Evolutionary conservation across 306 rosid genomes (phyloP), one percentile per base, ranked within the genome.

Genomic region (Trifolium fragiferum): DNA sequence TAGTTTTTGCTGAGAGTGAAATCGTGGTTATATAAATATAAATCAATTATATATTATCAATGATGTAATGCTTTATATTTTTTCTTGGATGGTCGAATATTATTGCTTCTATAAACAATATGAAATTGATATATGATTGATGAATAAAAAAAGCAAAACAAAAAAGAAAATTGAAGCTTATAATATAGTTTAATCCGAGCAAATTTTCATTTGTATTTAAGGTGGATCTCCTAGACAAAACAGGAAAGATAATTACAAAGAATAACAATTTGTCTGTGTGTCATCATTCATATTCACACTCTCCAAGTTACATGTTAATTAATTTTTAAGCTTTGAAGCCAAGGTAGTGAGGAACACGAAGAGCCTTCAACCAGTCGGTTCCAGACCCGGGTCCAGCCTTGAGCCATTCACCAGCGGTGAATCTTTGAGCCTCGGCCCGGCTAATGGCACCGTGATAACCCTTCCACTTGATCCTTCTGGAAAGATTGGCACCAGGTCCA

Each of bases 401-500:
- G 2, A 89, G 62, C 63, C 80, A 80, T 3, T 23, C 0, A 0
- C 21, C 85, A 7, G 77, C 78, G 0, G 92, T 92, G 82, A 80
- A 92, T 3, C 40, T 53, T 0, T 12, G 8, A 43, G 92, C 93
- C 8, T 88, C 89, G 0, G 67, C 70, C 73, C 41, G 81, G 32
- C 67, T 65, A 0, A 88, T 88, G 14, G 76, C 1, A 0, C 77
- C 87, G 1, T 10, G 81, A 61, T 72, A 83, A 7, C 88, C 87
- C 62, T 23, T 76, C 97, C 97, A 92, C 40, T 43, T 88, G 10
- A 88, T 78, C 16, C 97, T 88, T 10, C 57, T 18, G 1, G 13
- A 3, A 2, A 78, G 46, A 10, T 3, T 30, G 7, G 93, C 89
- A 10, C 93, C 93, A 0, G 93, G 93, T 15, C 97, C 93, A 0